phyloP scores from a whole-genome alignment of 2,329 filamentous ascomycete genomes.

The Aspergillus fumigatus region DNA sequence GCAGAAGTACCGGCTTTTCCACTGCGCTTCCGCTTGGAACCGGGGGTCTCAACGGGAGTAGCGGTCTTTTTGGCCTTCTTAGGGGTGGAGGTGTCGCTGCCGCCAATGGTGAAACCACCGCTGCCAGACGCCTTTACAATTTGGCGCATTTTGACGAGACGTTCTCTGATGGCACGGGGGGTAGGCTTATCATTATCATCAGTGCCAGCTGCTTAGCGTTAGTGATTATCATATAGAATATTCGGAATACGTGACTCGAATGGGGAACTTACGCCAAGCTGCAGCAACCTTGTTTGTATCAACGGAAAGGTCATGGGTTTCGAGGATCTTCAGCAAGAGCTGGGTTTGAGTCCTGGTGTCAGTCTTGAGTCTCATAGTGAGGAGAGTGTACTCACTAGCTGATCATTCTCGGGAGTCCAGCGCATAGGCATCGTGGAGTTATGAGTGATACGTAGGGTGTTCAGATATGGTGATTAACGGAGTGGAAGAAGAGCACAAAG shows the following conservation, averaged over 20 bases:
- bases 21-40: conserved; percentile 17
- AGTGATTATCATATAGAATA: background rate
- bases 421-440: conserved; percentile 22
- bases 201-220: conserved; percentile 10
- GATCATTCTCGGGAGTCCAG: conserved; percentile 35
- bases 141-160: conserved; percentile 33
- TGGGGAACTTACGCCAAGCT: conserved; percentile 35
- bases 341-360: conserved; percentile 9
- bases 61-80: conserved; percentile 8
- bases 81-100: conserved; percentile 9
- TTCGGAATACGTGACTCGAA: background rate
- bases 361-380: background rate
- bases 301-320: conserved; percentile 34
- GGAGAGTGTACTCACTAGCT: conserved; percentile 24
- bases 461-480: background rate
- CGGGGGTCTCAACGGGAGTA: conserved; percentile 7
- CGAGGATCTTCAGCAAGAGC: conserved; percentile 39
- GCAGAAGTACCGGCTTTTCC: conserved; percentile 1
- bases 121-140: conserved; percentile 8
- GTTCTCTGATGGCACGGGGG: conserved; percentile 38
- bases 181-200: conserved; percentile 26
- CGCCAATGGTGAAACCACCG: conserved; percentile 16
- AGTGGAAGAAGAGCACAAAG: background rate
- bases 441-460: no score
- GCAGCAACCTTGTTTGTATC: conserved; percentile 32